Evolutionary conservation across 192 early-diverging fungal genomes (phyloP).

Genomic region (Podochytrium sp.): DNA sequence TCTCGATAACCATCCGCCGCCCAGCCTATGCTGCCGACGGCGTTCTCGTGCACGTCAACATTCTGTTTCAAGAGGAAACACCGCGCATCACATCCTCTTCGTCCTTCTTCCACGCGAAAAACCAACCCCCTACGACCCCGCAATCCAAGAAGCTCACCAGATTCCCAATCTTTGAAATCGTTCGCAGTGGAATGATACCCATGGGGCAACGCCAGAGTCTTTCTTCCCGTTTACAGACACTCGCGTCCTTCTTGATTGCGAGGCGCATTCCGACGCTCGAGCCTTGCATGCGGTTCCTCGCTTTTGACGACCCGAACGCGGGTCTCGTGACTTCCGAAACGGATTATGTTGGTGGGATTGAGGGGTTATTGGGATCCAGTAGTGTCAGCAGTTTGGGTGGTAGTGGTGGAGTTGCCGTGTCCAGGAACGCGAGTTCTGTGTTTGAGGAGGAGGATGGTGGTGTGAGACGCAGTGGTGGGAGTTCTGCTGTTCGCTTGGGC

Average conservation of each 20-base stretch:
- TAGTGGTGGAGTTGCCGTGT: not conserved
- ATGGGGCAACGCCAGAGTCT: slow-evolving; percentile 16
- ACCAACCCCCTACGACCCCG: not conserved
- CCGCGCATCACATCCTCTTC: not conserved
- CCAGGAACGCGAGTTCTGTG: not conserved
- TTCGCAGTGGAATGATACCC: slow-evolving; percentile 12
- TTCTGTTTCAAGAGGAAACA: slow-evolving; percentile 9
- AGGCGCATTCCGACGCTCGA: slow-evolving; percentile 25
- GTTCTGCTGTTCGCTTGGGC: not conserved
- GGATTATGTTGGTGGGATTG: slow-evolving; percentile 10
- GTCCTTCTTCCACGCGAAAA: not conserved
- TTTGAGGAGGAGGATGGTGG: slow-evolving; percentile 25
- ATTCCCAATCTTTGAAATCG: slow-evolving; percentile 23
- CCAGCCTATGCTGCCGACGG: not conserved
- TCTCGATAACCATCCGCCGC: slow-evolving; percentile 13
- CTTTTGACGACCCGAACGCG: slow-evolving; percentile 16
- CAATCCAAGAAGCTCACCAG: not conserved
- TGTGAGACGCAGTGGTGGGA: slow-evolving; percentile 20
- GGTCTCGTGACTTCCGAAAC: not conserved
- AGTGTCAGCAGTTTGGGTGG: not conserved
- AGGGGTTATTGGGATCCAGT: not conserved
- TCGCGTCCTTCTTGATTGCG: not conserved
- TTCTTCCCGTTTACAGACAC: not conserved
- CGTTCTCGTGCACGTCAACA: slow-evolving; percentile 16
- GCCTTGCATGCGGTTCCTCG: slow-evolving; percentile 18